Conservation (phyloP, 2,329 filamentous ascomycete species). For the Nothophoma quercina region DNA sequence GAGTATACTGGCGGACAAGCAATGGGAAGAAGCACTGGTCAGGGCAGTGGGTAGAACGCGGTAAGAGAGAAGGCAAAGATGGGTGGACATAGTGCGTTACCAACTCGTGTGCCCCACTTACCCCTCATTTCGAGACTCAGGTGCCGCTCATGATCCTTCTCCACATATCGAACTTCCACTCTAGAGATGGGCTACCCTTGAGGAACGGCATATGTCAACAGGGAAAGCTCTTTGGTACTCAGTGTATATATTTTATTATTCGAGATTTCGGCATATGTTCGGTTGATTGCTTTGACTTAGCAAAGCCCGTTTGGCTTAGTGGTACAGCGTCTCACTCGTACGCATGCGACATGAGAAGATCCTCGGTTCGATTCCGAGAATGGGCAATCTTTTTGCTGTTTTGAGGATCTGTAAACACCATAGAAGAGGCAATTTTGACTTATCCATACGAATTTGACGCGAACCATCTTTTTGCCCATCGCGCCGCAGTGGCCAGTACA, state of each 20-base stretch:
- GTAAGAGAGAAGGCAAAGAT: not conserved
- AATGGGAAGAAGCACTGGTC: slow-evolving; percentile 28
- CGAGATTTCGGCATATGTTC: not conserved
- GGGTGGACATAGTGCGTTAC: no score
- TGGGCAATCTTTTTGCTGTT: slow-evolving; percentile 20
- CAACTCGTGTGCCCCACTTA: slow-evolving; percentile 8
- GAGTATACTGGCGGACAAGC: slow-evolving; percentile 33
- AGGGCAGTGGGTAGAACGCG: slow-evolving; percentile 1
- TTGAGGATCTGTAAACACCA: no score
- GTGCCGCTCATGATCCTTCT: not conserved
- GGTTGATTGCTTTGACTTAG: slow-evolving; percentile 2
- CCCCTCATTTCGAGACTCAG: not conserved
- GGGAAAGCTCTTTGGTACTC: no score
- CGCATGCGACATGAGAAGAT: slow-evolving; percentile 28
- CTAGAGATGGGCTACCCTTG: no score
- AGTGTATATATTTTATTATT: not conserved
- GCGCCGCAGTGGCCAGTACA: no score
- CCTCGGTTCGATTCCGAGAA: slow-evolving; percentile 30
- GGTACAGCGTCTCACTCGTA: slow-evolving; percentile 39
- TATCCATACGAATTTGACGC: not conserved
- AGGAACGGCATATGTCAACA: no score
- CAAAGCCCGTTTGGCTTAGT: slow-evolving; percentile 28
- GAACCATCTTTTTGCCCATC: no score
- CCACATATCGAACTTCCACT: not conserved
- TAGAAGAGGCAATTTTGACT: not conserved